phyloP scores from a whole-genome alignment of 2,329 filamentous ascomycete species.

The Fusarium tjaetaba region DNA sequence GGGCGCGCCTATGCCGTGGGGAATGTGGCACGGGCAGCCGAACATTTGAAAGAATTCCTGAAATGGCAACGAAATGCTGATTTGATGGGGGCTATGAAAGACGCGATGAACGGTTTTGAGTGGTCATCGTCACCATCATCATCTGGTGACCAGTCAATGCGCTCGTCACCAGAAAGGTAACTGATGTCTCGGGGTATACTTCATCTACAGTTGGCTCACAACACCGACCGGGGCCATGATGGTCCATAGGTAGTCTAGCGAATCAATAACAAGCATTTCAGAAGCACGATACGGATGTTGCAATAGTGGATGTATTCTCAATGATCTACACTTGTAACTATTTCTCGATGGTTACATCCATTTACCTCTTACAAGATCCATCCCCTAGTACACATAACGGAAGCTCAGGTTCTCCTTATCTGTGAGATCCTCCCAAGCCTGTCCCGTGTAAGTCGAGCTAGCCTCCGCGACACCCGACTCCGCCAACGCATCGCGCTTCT shows the following conservation, averaged over 20 bases:
- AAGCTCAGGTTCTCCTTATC: conserved; percentile 70
- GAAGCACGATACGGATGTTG: neutral
- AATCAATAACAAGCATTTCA: neutral
- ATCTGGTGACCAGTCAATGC: neutral
- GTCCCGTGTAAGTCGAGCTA: conserved; percentile 47
- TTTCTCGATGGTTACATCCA: neutral
- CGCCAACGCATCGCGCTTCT: conserved; percentile 61
- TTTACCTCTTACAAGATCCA: too few species aligned
- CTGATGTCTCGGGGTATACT: too few species aligned
- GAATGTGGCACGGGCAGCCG: neutral
- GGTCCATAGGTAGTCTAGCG: neutral
- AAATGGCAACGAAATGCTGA: neutral
- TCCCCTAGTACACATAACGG: conserved; percentile 58
- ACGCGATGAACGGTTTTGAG: neutral
- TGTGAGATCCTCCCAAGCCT: conserved; percentile 71
- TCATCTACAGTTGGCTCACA: too few species aligned
- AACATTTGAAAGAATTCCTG: neutral
- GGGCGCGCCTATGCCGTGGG: neutral
- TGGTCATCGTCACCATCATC: neutral
- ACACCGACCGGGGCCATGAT: too few species aligned
- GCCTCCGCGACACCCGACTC: conserved; percentile 53
- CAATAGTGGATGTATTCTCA: neutral
- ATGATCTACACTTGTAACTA: neutral
- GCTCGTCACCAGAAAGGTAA: too few species aligned
- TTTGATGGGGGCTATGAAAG: neutral